These are phyloP conservation scores for Mallotus japonicus DNA, from an alignment of 441 rosid genomes.

Conservation along the genomic window DNA sequence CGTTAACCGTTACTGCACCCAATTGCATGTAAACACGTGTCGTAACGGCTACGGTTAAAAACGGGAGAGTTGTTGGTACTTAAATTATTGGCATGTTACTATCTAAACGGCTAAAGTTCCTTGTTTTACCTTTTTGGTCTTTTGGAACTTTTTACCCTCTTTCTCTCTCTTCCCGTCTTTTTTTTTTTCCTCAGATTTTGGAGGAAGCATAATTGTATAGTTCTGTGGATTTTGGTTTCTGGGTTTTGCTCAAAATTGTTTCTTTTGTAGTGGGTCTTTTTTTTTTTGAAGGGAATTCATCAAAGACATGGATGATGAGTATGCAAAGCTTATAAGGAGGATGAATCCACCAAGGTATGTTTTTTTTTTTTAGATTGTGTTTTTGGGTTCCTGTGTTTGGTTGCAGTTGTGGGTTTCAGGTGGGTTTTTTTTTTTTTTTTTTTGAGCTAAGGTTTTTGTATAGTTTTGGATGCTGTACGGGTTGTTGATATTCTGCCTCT, in stretches of 20 bases:
- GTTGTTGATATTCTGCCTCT: neutral
- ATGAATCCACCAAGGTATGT: conserved; percentile 88
- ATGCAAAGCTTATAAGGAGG: conserved; percentile 82
- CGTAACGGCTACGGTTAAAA: neutral
- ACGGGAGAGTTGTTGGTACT: neutral
- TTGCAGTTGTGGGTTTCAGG: neutral
- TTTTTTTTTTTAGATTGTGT: conserved; percentile 1
- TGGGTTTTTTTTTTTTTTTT: neutral
- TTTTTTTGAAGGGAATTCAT: conserved; percentile 2
- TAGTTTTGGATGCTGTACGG: neutral
- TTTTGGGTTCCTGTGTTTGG: conserved; percentile 14
- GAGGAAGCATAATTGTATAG: conserved; percentile 24
- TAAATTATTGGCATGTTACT: neutral
- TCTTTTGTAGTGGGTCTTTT: neutral
- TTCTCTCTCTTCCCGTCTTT: neutral
- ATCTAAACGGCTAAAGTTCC: neutral
- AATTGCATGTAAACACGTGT: conserved; percentile 24
- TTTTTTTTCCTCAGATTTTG: conserved; percentile 39
- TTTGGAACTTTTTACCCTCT: neutral
- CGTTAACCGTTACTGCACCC: neutral
- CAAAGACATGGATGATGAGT: conserved; percentile 76
- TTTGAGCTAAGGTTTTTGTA: neutral
- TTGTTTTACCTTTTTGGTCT: conserved; percentile 8
- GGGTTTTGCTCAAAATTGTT: neutral
- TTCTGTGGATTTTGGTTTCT: conserved; percentile 2